Conservation (phyloP, 257 asterid genomes). For the Solanum sejunctum region DNA sequence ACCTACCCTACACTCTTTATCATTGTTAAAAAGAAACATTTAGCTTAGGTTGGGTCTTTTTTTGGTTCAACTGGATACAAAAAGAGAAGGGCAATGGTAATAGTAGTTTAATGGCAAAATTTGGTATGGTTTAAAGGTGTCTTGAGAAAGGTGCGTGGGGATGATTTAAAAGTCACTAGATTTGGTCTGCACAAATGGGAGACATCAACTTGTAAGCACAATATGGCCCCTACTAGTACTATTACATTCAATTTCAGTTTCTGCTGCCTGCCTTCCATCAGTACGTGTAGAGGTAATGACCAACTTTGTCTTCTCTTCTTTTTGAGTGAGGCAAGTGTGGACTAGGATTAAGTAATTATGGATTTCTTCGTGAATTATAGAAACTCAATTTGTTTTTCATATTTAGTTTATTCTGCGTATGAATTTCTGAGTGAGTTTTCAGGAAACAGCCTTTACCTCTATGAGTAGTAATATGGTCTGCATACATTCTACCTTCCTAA, state of each 20-base stretch:
- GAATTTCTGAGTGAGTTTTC: too few species aligned
- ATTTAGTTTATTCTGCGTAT: too few species aligned
- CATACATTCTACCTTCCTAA: too few species aligned
- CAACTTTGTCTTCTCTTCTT: neutral
- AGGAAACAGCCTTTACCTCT: too few species aligned
- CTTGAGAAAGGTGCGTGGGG: slow-evolving; percentile 2
- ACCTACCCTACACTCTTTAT: neutral
- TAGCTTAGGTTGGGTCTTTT: neutral
- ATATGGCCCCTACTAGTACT: slow-evolving; percentile 17
- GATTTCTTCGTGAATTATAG: neutral
- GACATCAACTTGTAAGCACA: slow-evolving; percentile 17
- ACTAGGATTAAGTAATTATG: neutral
- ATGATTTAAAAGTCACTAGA: slow-evolving; percentile 41
- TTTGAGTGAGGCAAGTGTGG: neutral
- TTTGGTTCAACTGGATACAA: neutral
- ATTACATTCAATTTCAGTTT: neutral
- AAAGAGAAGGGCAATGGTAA: neutral
- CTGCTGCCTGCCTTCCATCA: neutral
- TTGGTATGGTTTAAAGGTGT: neutral
- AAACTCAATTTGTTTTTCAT: neutral
- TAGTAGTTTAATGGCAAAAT: neutral
- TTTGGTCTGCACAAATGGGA: slow-evolving; percentile 41
- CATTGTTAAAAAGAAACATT: neutral
- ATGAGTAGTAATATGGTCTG: too few species aligned
- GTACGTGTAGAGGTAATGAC: neutral